A percentile compares a stretch with the other conserved stretches of the same genome.
These are phyloP conservation scores for Pascua guehoae DNA, from an alignment of 1,284 basidiomycete species.

Conservation along the genomic window DNA sequence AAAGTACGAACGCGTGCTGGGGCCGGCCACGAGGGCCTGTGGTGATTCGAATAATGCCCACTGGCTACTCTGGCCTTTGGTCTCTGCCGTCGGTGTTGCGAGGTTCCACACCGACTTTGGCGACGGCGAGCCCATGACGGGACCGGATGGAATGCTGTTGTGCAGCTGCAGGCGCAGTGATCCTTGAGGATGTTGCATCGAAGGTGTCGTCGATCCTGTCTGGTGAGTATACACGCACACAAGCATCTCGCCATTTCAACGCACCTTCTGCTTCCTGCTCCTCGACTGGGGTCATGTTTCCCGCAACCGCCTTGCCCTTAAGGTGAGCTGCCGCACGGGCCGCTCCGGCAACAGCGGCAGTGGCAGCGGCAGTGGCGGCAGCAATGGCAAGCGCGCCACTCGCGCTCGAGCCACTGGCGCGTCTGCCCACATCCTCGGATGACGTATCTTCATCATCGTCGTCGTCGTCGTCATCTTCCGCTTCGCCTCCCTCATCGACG, in stretches of 20 bases:
- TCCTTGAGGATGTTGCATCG: no score
- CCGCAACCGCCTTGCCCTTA: conserved; percentile 1
- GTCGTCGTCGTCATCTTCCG: conserved; percentile 19
- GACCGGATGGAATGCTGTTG: no score
- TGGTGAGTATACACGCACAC: not conserved
- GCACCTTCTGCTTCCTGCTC: not conserved
- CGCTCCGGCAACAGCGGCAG: not conserved
- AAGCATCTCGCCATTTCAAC: not conserved
- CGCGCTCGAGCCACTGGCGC: not conserved
- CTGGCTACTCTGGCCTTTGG: no score
- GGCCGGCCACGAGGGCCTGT: no score
- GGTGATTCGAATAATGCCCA: no score
- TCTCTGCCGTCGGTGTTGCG: no score
- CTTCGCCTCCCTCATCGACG: conserved; percentile 35
- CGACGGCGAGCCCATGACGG: no score
- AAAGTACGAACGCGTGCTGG: no score
- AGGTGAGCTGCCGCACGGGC: not conserved
- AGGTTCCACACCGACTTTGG: no score
- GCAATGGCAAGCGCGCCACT: not conserved
- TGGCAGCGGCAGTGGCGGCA: not conserved
- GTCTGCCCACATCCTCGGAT: no score
- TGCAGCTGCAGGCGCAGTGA: no score
- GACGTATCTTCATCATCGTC: conserved; percentile 13
- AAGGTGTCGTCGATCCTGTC: no score
- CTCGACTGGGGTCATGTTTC: not conserved